Base-by-base conservation (phyloP, 106 monocot genomes). In the Chionographis japonica region DNA sequence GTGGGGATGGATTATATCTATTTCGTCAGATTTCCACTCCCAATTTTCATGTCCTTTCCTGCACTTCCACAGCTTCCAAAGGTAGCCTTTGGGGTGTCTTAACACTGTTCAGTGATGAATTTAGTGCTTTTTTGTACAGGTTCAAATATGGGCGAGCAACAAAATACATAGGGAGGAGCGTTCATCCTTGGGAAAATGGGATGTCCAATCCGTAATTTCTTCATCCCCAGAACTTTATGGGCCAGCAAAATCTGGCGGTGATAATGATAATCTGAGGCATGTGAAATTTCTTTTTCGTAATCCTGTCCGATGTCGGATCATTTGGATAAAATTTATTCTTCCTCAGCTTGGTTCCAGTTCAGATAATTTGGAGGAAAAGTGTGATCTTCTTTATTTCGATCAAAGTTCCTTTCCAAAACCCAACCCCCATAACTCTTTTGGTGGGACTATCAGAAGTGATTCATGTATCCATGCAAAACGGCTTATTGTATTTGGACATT, bases 61-160 rank as follows among this genome's bases (percentile, higher is more conserved):
- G 46, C 5, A 46, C 46, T 46, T 27, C 8, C 9, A 10, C 9
- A 46, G 46, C 46, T 6, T 46, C 8, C 46, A 5, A 46, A 10
- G 5, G 46, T 46, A 46, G 46, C 9, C 46, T 46, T 46, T 10
- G 9, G 5, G 5, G 5, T 46, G 9, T 46, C 46, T 46, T 10
- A 6, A 46, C 27, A 46, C 9, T 46, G 46, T 46, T 10, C 46
- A 5, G 9, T 46, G 8, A 46, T 46, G 46, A 46, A 10, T 46
- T 46, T 46, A 6, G 52, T 42, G 13, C 68, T 56, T 20, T 39
- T 57, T 13, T 27, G 15, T 66, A 73, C 90, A 99, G 98, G 87
- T 99, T 53, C 73, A 93, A 59, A 88, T 99, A 70, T 99, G 98
- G 98, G 98, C 98, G 9, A 84, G 98, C 72, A 99, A 93, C 73